Conservation (phyloP, 441 rosid species). For the Eruca vesicaria region DNA sequence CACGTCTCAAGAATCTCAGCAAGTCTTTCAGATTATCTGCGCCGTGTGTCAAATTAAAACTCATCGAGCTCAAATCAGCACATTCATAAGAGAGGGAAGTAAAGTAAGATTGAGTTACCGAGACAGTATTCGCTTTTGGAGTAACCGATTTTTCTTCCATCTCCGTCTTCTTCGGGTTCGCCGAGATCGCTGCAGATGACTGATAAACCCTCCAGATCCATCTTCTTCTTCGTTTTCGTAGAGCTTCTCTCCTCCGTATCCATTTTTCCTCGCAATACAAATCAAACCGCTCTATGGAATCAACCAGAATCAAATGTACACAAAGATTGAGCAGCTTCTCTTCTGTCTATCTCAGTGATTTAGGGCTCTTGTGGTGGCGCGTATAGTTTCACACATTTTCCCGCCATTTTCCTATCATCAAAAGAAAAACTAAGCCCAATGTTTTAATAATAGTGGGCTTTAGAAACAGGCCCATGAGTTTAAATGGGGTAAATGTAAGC, state of each 20-base stretch:
- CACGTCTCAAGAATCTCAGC: slow-evolving; percentile 84
- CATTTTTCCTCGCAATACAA: not conserved
- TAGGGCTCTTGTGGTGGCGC: slow-evolving; percentile 53
- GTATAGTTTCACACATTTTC: slow-evolving; percentile 40
- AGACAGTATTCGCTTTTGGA: slow-evolving; percentile 62
- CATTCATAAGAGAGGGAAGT: slow-evolving; percentile 1
- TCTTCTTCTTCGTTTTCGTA: slow-evolving; percentile 28
- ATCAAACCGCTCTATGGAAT: not conserved
- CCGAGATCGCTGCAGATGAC: slow-evolving; percentile 77
- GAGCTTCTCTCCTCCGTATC: slow-evolving; percentile 34
- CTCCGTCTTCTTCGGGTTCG: slow-evolving; percentile 50
- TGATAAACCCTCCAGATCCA: slow-evolving; percentile 74
- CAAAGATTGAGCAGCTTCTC: not conserved
- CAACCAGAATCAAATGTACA: slow-evolving; percentile 18
- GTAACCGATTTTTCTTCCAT: slow-evolving; percentile 59
- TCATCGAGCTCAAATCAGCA: not conserved
- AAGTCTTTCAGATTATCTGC: slow-evolving; percentile 86
- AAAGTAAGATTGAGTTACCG: slow-evolving; percentile 38
- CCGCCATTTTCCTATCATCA: slow-evolving; percentile 45
- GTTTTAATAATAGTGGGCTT: slow-evolving; percentile 1
- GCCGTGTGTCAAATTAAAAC: slow-evolving; percentile 18
- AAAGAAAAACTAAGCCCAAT: not conserved
- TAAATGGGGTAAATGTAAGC: not conserved
- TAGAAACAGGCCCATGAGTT: not conserved
- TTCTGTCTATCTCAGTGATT: slow-evolving; percentile 3